Evolutionary conservation across 257 asterid genomes (phyloP).

Genomic region (Petrea volubilis): DNA sequence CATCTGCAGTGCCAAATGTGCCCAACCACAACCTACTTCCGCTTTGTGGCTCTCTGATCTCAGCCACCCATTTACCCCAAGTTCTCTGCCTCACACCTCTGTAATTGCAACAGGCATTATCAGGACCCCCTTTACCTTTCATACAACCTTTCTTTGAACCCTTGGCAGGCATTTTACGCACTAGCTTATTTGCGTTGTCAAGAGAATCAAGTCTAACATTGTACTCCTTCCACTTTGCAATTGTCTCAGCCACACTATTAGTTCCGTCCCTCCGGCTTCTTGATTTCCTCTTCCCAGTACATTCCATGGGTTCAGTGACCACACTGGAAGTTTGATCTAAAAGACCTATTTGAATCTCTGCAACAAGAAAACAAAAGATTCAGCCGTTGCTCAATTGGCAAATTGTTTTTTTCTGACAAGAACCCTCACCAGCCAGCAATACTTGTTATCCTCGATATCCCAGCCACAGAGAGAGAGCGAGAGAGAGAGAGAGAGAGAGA

Average conservation of each 20-base stretch:
- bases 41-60: constrained; percentile 58
- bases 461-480: too few species aligned
- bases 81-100: constrained; percentile 52
- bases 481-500: too few species aligned
- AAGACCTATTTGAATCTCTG: constrained; percentile 14
- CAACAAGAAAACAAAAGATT: neutral
- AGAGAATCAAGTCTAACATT: constrained; percentile 35
- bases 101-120: constrained; percentile 43
- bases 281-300: constrained; percentile 42
- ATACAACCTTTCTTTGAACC: constrained; percentile 70
- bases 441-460: too few species aligned
- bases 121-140: constrained; percentile 75
- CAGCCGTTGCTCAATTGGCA: neutral
- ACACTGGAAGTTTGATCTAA: constrained; percentile 18
- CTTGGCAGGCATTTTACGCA: constrained; percentile 52
- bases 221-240: constrained; percentile 56
- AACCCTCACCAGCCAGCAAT: too few species aligned
- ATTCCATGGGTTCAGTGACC: constrained; percentile 19
- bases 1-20: constrained; percentile 38
- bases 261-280: constrained; percentile 38
- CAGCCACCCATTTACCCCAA: constrained; percentile 66
- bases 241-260: constrained; percentile 38
- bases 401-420: neutral
- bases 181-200: constrained; percentile 19
- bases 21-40: constrained; percentile 63